Conservation (phyloP, 2,329 filamentous ascomycete genomes). For the Penicillium hesseltinei region DNA sequence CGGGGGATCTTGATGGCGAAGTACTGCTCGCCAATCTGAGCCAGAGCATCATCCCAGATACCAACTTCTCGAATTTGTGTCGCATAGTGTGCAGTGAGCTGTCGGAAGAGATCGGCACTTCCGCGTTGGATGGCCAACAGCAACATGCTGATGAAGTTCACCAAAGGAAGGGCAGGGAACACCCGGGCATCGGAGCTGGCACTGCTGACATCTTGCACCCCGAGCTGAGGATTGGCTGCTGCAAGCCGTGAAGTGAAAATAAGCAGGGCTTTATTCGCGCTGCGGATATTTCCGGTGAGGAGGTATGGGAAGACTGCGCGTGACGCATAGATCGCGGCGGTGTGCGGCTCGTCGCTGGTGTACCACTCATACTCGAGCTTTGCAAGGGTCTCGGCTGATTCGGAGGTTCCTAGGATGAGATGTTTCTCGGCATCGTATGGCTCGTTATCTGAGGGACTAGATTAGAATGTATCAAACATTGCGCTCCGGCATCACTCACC, state of each 20-base stretch:
- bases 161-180: constrained; percentile 85
- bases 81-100: constrained; percentile 78
- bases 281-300: constrained; percentile 82
- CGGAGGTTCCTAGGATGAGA: constrained; percentile 80
- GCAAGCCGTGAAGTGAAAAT: constrained; percentile 69
- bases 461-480: constrained; percentile 15
- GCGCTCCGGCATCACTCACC: constrained; percentile 40
- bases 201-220: constrained; percentile 76
- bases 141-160: constrained; percentile 89
- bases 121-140: constrained; percentile 81
- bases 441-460: constrained; percentile 65
- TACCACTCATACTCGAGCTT: constrained; percentile 94
- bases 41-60: constrained; percentile 77
- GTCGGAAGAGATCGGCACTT: constrained; percentile 72
- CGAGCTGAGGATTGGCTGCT: constrained; percentile 58
- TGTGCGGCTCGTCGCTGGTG: constrained; percentile 80
- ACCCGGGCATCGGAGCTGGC: constrained; percentile 71
- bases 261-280: constrained; percentile 77
- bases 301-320: constrained; percentile 89
- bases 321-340: constrained; percentile 79
- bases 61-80: constrained; percentile 72
- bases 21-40: constrained; percentile 93
- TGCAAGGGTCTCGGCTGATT: constrained; percentile 76
- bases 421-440: constrained; percentile 92
- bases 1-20: constrained; percentile 86